Percentiles rank a stretch among this genome's conserved stretches.
Conservation (phyloP, 805 yeast species). For the Wickerhamomyces chambardii region DNA sequence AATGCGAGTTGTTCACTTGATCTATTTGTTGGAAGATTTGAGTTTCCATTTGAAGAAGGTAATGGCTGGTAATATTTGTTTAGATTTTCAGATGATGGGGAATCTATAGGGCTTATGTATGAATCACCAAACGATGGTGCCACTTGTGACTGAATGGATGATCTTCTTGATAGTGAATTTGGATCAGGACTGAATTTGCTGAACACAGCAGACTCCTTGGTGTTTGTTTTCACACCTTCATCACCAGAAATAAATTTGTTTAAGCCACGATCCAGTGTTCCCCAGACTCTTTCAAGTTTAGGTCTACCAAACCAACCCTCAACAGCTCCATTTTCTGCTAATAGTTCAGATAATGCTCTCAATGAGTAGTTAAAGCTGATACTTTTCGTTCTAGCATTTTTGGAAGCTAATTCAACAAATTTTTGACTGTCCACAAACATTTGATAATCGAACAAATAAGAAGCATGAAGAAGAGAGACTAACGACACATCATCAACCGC, state of each 20-base stretch:
- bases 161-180: conserved; percentile 55
- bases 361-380: conserved; percentile 22
- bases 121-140: no score
- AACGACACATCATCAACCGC: conserved; percentile 44
- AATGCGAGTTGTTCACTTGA: neutral
- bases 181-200: conserved; percentile 63
- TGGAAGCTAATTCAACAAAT: conserved; percentile 45
- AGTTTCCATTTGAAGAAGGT: neutral
- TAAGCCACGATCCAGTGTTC: conserved; percentile 73
- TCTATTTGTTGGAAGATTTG: neutral
- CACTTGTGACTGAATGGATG: conserved; percentile 20
- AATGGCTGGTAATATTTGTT: neutral
- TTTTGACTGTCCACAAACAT: conserved; percentile 46
- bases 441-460: conserved; percentile 62
- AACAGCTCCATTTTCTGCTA: conserved; percentile 36
- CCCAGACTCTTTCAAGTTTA: conserved; percentile 79
- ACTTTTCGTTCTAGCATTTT: conserved; percentile 28
- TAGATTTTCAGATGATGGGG: no score
- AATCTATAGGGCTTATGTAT: no score
- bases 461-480: conserved; percentile 60
- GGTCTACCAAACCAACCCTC: conserved; percentile 75
- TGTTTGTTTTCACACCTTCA: conserved; percentile 33
- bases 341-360: conserved; percentile 32
- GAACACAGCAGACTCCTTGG: conserved; percentile 45
- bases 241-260: conserved; percentile 84